phyloP scores from a whole-genome alignment of 2,329 filamentous ascomycete genomes.

The Colletotrichum tropicicola region DNA sequence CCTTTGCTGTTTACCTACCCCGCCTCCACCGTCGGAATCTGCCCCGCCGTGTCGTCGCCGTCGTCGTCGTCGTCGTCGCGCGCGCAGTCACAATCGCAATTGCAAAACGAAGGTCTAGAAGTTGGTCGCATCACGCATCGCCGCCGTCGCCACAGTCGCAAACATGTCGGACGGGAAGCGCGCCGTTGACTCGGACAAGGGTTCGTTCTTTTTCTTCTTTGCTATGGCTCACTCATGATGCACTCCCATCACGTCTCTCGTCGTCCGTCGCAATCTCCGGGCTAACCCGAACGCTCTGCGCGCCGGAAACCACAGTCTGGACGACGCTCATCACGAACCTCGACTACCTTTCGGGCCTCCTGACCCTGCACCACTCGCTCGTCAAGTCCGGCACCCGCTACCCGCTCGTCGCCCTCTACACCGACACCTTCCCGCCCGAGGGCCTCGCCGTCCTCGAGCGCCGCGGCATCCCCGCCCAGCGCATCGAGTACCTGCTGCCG shows the following conservation, averaged over 20 bases:
- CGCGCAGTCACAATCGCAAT: constrained; percentile 2
- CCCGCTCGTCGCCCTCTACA: constrained; percentile 85
- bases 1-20: constrained; percentile 6
- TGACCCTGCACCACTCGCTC: constrained; percentile 83
- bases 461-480: constrained; percentile 75
- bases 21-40: constrained; percentile 27
- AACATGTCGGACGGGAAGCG: constrained; percentile 36
- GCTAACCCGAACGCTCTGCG: not conserved
- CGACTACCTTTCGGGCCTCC: constrained; percentile 81
- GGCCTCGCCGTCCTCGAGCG: constrained; percentile 75
- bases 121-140: not conserved
- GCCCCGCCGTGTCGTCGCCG: constrained; percentile 20
- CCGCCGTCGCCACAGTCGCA: not conserved
- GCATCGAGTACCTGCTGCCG: constrained; percentile 78
- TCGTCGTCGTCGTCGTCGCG: not conserved
- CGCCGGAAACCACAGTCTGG: constrained; percentile 80
- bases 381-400: constrained; percentile 72
- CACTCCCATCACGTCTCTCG: not conserved
- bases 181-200: constrained; percentile 50
- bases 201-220: constrained; percentile 33
- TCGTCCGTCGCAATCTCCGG: not conserved
- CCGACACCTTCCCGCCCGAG: constrained; percentile 74
- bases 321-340: constrained; percentile 88
- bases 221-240: not conserved
- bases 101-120: not conserved